phyloP scores from a whole-genome alignment of 805 yeast genomes.

The Starmerella apicola region DNA sequence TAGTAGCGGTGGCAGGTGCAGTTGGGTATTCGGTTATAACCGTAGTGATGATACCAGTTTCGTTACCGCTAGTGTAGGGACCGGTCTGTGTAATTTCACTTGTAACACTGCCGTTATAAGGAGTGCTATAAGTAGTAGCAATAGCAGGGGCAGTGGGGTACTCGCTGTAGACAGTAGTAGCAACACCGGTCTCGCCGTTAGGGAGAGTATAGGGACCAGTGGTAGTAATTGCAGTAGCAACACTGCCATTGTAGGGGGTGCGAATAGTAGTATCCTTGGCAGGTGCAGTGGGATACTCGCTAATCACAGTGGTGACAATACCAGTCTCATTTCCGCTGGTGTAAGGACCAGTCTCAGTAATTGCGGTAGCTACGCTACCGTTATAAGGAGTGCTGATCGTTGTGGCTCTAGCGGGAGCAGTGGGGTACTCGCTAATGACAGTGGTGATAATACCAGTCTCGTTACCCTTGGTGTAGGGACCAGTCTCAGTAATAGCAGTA shows the following conservation, averaged over 20 bases:
- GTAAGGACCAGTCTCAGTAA: neutral
- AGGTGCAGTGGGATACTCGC: conserved; percentile 1
- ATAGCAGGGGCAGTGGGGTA: conserved; percentile 3
- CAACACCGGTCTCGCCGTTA: conserved; percentile 1
- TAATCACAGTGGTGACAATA: neutral
- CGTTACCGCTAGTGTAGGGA: conserved; percentile 1
- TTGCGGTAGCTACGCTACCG: neutral
- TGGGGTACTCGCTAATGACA: conserved; percentile 2
- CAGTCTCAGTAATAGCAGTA: neutral
- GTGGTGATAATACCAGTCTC: conserved; percentile 1
- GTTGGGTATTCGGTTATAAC: conserved; percentile 6
- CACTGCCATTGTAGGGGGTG: conserved; percentile 1
- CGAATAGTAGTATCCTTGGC: neutral
- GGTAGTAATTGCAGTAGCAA: neutral
- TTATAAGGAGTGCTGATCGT: neutral
- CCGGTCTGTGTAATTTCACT: conserved; percentile 3
- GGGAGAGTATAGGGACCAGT: conserved; percentile 5
- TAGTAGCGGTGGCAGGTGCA: neutral
- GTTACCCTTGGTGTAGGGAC: neutral
- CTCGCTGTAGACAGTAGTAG: neutral
- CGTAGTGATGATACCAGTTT: neutral
- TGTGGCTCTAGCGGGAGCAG: conserved; percentile 4
- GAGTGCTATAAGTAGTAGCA: conserved; percentile 1
- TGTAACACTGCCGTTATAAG: neutral
- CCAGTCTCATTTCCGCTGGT: neutral